These are phyloP conservation scores for Actinidia arguta DNA, from an alignment of 179 eudicot genomes.

Conservation along the genomic window DNA sequence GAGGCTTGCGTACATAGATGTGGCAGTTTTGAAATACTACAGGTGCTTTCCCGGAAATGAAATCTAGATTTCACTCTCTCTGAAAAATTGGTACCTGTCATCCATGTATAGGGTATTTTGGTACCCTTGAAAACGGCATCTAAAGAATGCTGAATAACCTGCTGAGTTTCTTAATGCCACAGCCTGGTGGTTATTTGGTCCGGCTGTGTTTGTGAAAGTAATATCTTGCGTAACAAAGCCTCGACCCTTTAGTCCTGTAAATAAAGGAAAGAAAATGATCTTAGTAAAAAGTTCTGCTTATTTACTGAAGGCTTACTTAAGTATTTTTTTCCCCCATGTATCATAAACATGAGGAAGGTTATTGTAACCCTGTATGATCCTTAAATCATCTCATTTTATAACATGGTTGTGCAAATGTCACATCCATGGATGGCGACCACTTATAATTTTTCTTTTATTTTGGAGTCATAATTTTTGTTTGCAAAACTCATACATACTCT, in stretches of 20 bases:
- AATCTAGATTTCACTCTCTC: neutral
- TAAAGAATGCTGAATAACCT: neutral
- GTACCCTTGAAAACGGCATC: neutral
- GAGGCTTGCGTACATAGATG: neutral
- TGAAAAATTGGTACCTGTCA: neutral
- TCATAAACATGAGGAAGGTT: too few relatives aligned
- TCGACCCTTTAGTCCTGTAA: neutral
- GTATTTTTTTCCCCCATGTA: too few relatives aligned
- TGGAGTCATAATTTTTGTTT: too few relatives aligned
- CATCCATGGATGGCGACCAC: too few relatives aligned
- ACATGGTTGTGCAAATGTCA: too few relatives aligned
- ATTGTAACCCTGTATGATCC: too few relatives aligned
- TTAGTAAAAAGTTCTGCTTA: too few relatives aligned
- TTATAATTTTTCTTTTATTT: too few relatives aligned
- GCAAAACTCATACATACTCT: too few relatives aligned
- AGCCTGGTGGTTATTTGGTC: neutral
- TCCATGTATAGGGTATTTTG: neutral
- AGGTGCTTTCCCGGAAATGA: neutral
- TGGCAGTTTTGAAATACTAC: slow-evolving; percentile 8
- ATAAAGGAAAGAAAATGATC: neutral
- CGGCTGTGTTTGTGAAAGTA: neutral
- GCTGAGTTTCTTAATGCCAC: neutral
- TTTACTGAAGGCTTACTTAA: too few relatives aligned
- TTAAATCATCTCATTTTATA: too few relatives aligned
- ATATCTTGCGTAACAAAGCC: neutral